These are phyloP conservation scores for Camelina laxa DNA, from an alignment of 345 rosid species.

Conservation along the genomic window DNA sequence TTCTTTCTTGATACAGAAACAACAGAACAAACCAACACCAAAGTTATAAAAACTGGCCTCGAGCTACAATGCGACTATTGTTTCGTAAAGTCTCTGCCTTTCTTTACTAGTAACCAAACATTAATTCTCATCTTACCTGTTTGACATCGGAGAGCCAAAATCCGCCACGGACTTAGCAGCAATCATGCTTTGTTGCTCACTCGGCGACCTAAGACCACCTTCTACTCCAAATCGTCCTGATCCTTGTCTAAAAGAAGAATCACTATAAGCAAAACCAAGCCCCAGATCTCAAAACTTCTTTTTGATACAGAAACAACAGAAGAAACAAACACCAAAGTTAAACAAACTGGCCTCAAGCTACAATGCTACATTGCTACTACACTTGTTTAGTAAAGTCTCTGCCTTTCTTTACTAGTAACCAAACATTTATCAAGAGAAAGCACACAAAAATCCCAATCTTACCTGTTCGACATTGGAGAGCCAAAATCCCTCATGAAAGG, in stretches of 20 bases:
- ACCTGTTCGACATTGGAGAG: constrained; percentile 35
- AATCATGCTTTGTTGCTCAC: constrained; percentile 70
- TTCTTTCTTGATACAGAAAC: constrained; percentile 4
- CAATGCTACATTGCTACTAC: neutral
- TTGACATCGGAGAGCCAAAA: constrained; percentile 41
- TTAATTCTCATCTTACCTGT: constrained; percentile 15
- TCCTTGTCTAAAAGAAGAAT: constrained; percentile 24
- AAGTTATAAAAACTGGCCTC: neutral
- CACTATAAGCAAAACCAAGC: constrained; percentile 18
- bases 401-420: neutral
- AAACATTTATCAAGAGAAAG: neutral
- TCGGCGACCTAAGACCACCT: constrained; percentile 47
- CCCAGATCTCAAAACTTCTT: constrained; percentile 12
- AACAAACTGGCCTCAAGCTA: neutral
- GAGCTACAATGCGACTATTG: neutral
- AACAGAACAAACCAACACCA: constrained; percentile 17
- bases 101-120: constrained; percentile 9
- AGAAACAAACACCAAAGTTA: constrained; percentile 3
- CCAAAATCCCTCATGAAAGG: constrained; percentile 51
- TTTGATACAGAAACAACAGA: constrained; percentile 7
- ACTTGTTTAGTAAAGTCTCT: neutral
- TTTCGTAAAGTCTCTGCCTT: neutral
- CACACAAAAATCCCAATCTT: neutral
- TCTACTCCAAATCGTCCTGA: constrained; percentile 26
- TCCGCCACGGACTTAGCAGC: constrained; percentile 50